These are phyloP conservation scores for Angomonas ambiguus DNA, from an alignment of 208 protist genomes.

Conservation along the genomic window DNA sequence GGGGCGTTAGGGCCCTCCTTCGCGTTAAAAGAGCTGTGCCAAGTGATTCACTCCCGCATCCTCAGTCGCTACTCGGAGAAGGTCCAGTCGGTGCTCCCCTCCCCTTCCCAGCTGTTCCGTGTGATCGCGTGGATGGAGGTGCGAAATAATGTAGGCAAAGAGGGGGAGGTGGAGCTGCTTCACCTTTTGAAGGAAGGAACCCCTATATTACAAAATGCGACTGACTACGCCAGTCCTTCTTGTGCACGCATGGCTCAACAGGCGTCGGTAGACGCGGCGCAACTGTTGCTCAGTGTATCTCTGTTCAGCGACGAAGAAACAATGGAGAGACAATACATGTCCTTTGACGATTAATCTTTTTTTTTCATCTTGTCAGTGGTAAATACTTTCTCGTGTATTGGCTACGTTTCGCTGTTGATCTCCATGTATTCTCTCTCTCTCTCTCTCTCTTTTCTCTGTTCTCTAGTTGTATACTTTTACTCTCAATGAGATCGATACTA, in stretches of 20 bases:
- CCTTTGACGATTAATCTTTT: constrained; percentile 7
- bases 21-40: constrained; percentile 1
- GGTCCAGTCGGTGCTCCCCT: background rate
- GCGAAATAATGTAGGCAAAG: constrained; percentile 20
- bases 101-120: constrained; percentile 26
- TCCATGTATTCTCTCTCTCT: constrained; percentile 5
- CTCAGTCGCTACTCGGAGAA: background rate
- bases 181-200: background rate
- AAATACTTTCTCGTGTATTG: background rate
- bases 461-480: background rate
- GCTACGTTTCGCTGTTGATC: background rate
- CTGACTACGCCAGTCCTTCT: constrained; percentile 14
- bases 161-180: background rate
- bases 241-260: constrained; percentile 35
- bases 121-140: constrained; percentile 73
- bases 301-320: constrained; percentile 44
- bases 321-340: constrained; percentile 2
- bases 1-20: constrained; percentile 19
- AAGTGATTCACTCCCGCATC: background rate
- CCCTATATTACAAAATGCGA: background rate
- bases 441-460: constrained; percentile 13
- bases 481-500: too few relatives aligned
- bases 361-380: constrained; percentile 3
- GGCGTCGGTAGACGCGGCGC: constrained; percentile 41
- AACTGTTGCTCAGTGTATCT: constrained; percentile 50